Evolutionary conservation across 2,329 filamentous ascomycete species (phyloP), one percentile per base, ranked within the genome.

Genomic region (Colletotrichum incanum): DNA sequence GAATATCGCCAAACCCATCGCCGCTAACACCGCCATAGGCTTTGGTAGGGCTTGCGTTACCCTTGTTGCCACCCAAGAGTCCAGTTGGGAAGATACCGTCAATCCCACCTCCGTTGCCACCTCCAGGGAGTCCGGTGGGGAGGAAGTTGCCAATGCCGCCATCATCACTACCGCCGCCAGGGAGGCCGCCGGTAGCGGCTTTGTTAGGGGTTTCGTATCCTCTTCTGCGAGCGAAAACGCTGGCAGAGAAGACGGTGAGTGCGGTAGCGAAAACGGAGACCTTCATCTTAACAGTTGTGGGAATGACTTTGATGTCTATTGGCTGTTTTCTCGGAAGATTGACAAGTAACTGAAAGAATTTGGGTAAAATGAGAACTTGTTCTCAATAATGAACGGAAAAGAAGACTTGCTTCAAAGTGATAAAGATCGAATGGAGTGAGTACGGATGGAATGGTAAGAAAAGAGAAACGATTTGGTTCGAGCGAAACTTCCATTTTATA

Each of bases 271-370:
- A 23, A 11, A 67, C 20, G 31, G 28, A 54, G n/a, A 47, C 59
- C 65, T 64, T 67, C 65, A 67, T 67, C 37, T 64, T 67, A 20
- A 55, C 26, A 39, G 31, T 26, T 43, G 18, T 7, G 6, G 20
- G 28, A 28, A 5, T 47, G 28, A 26, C n/a, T 49, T 49, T 20
- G 34, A 39, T 41, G 9, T 11, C 8, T 26, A 4, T 52, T 11
- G 26, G 26, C 23, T 16, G 43, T 18, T 23, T 11, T 41, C 1
- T 55, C 55, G 18, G 8, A 54, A 52, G 5, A 47, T 20, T 23
- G 20, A 11, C 1, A 62, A 50, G 20, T 39, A 47, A 34, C 34
- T 28, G 7, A 31, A 54, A 20, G 12, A 39, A 37, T 16, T 20
- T 45, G 28, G 43, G 16, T 28, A 16, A 39, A 45, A 23, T 16